Evolutionary conservation across 805 yeast genomes (phyloP).

Genomic region (Wickerhamomyces subpelliculosus): DNA sequence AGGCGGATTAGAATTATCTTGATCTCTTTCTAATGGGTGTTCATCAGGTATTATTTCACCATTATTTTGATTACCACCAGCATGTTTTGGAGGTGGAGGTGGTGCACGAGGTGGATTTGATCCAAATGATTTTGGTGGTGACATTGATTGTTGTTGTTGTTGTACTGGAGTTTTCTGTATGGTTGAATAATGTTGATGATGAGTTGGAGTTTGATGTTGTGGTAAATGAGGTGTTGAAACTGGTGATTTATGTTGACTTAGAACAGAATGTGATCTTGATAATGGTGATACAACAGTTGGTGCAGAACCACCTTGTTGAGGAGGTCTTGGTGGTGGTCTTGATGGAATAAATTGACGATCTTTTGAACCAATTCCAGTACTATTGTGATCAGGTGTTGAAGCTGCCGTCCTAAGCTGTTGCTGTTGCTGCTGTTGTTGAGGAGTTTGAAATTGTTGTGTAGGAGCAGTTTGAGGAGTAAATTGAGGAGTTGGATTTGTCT

Average conservation of each 20-base stretch:
- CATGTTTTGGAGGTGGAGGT: constrained; percentile 20
- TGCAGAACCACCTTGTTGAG: constrained; percentile 18
- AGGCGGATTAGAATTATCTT: constrained; percentile 12
- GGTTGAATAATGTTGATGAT: constrained; percentile 2
- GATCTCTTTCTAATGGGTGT: constrained; percentile 13
- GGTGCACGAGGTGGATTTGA: constrained; percentile 22
- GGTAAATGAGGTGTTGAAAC: constrained; percentile 12
- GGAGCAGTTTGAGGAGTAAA: constrained; percentile 16
- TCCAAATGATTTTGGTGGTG: too few species aligned
- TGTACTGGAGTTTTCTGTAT: neutral
- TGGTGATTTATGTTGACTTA: constrained; percentile 12
- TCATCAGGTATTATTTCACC: constrained; percentile 2
- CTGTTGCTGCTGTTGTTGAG: constrained; percentile 23
- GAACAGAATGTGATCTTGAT: constrained; percentile 14
- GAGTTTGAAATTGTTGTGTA: constrained; percentile 15
- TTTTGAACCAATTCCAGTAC: too few species aligned
- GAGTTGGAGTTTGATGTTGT: constrained; percentile 5
- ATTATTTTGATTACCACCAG: too few species aligned
- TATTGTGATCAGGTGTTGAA: constrained; percentile 6
- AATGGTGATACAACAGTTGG: constrained; percentile 22
- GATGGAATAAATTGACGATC: constrained; percentile 51
- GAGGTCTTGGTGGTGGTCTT: constrained; percentile 65
- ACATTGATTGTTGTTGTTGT: neutral
- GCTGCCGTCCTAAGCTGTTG: constrained; percentile 11
- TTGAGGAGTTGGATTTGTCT: constrained; percentile 8